Percentiles rank a stretch among this genome's conserved stretches.
These are phyloP conservation scores for Trichoderma simmonsii DNA, from an alignment of 2,329 filamentous ascomycete species.

Conservation along the genomic window DNA sequence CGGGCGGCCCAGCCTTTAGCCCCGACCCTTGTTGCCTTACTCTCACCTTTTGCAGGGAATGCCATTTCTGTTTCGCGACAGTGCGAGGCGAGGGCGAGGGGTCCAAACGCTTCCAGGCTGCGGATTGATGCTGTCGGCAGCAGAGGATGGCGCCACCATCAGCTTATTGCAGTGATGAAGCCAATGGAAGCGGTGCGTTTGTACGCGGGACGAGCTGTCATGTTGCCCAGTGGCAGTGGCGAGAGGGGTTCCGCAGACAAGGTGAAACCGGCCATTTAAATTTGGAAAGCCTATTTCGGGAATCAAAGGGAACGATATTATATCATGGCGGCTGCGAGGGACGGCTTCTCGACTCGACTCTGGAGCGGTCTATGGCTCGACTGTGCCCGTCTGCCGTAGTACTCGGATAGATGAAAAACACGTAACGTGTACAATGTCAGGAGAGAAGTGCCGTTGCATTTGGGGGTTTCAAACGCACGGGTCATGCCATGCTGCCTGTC, in stretches of 20 bases:
- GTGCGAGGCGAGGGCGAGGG: constrained; percentile 42
- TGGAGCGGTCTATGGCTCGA: not conserved
- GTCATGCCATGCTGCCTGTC: not conserved
- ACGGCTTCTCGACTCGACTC: not conserved
- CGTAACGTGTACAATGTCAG: not conserved
- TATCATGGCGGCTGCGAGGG: not conserved
- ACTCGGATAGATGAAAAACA: not conserved
- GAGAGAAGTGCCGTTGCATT: not conserved
- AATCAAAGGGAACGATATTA: not conserved
- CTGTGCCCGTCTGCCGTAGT: not conserved
- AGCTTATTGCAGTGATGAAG: constrained; percentile 47
- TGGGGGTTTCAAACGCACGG: not conserved
- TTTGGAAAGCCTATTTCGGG: not conserved
- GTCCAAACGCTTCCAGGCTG: constrained; percentile 33
- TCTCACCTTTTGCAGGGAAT: constrained; percentile 37
- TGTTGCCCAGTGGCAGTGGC: constrained; percentile 38
- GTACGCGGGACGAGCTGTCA: constrained; percentile 49
- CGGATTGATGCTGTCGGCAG: constrained; percentile 44
- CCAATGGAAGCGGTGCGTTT: constrained; percentile 51
- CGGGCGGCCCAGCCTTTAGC: constrained; percentile 42
- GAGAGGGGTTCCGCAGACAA: constrained; percentile 43
- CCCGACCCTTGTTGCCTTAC: constrained; percentile 22
- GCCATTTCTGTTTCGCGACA: constrained; percentile 42
- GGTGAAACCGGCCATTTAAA: constrained; percentile 34
- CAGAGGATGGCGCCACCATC: constrained; percentile 45